Evolutionary conservation across 2,329 filamentous ascomycete species (phyloP), one percentile per base, ranked within the genome.

Genomic region (Dryadomyces sulphureus): DNA sequence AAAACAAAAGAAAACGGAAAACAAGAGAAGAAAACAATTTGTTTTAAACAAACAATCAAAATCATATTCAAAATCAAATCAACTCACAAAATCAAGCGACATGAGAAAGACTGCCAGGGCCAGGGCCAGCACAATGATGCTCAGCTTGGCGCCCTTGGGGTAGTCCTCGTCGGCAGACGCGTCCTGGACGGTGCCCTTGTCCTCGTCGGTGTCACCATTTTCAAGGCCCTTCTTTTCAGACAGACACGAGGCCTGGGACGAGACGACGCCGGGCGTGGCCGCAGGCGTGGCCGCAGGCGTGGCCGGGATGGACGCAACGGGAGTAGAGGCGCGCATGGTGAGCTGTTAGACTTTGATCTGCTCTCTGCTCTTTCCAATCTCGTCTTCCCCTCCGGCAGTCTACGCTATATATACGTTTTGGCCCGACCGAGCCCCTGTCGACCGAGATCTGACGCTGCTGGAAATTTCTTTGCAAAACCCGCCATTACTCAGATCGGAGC

Each of bases 61-160:
- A n/a, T n/a, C n/a, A n/a, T n/a, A n/a, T n/a, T n/a, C n/a, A n/a
- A n/a, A n/a, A n/a, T n/a, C n/a, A n/a, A n/a, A n/a, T n/a, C n/a
- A n/a, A n/a, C n/a, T n/a, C n/a, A 66, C 63, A 61, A 66, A 66
- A 38, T 72, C 68, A 9, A 73, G 61, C 41, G 68, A 62, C 41
- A 69, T 59, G 16, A 73, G 59, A 53, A 73, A 73, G 41, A 73
- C 62, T 47, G 61, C 64, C 35, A 73, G 55, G 7, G 67, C 58
- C 7, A 74, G 56, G 19, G 70, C 67, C 22, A 68, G 47, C 17
- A 73, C 60, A 45, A 73, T 67, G 51, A 67, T 61, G 43, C 57
- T 49, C 48, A 69, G 58, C 47, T 60, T 59, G 47, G 59, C 47
- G 9, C 65, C 66, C 7, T 56, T 51, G 2, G 65, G 66, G 46